A percentile compares a stretch with the other conserved stretches of the same genome.
These are phyloP conservation scores for Voacanga thouarsii DNA, from an alignment of 257 asterid genomes.

Conservation along the genomic window DNA sequence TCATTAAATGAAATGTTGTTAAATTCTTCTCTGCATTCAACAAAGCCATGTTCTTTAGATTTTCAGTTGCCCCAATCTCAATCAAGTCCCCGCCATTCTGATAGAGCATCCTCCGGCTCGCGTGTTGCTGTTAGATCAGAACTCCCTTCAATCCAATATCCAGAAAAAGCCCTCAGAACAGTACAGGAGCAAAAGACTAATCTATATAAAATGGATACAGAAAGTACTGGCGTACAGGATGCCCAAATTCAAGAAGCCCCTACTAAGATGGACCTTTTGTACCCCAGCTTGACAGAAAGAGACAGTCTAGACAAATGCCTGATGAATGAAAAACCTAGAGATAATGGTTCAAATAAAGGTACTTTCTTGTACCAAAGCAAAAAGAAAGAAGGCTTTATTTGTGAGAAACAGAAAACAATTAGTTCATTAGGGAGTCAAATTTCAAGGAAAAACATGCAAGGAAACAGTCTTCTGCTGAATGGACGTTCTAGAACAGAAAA, in stretches of 20 bases:
- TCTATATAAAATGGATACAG: constrained; percentile 14
- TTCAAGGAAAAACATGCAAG: not conserved
- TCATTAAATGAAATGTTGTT: not conserved
- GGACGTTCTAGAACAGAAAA: constrained; percentile 11
- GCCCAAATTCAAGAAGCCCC: constrained; percentile 37
- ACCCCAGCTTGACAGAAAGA: constrained; percentile 23
- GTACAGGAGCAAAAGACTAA: constrained; percentile 8
- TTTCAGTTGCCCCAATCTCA: not conserved
- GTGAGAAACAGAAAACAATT: not conserved
- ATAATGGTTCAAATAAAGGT: constrained; percentile 17
- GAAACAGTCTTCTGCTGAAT: not conserved
- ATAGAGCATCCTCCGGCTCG: constrained; percentile 4
- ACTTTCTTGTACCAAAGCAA: constrained; percentile 9
- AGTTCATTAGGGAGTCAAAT: not conserved
- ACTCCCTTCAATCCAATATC: constrained; percentile 43
- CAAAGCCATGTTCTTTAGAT: not conserved
- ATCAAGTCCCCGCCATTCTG: not conserved
- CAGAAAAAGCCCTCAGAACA: constrained; percentile 12
- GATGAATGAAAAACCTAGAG: not conserved
- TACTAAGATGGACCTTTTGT: constrained; percentile 33
- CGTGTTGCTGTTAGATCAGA: not conserved
- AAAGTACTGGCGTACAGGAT: constrained; percentile 23
- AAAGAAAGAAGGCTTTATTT: constrained; percentile 5
- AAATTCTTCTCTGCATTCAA: not conserved
- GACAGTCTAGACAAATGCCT: not conserved